A percentile compares a stretch with the other conserved stretches of the same genome.
Conservation (phyloP, 140 eudicot genomes). For the Flaveria floridana region DNA sequence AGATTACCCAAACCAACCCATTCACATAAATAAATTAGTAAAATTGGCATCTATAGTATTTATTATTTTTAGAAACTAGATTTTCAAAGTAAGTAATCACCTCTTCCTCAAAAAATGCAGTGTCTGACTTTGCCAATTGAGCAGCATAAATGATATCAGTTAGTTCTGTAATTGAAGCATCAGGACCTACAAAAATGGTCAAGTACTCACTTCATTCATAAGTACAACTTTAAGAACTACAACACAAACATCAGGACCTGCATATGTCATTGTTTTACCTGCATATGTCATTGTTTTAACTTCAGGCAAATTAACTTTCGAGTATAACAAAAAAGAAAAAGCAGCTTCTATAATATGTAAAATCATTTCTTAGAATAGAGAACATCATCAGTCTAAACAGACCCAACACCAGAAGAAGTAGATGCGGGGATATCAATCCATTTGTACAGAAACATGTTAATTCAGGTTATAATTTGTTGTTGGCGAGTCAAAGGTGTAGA, state of each 20-base stretch:
- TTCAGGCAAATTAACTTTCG: neutral
- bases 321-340: neutral
- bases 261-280: neutral
- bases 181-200: slow-evolving; percentile 53
- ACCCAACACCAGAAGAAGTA: neutral
- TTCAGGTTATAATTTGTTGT: neutral
- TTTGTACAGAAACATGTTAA: neutral
- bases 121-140: slow-evolving; percentile 58
- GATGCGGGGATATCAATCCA: neutral
- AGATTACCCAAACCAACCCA: neutral
- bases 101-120: slow-evolving; percentile 44
- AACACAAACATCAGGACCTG: neutral
- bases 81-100: slow-evolving; percentile 34
- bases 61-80: slow-evolving; percentile 2
- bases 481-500: neutral
- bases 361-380: neutral
- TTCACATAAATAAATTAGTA: neutral
- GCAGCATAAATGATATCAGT: slow-evolving; percentile 74
- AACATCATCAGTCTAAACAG: neutral
- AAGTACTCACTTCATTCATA: neutral
- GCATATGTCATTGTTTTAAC: neutral
- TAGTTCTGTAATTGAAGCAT: slow-evolving; percentile 55
- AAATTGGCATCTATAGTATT: neutral
- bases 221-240: slow-evolving; percentile 19
- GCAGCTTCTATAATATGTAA: neutral